Percentiles rank a stretch among this genome's conserved stretches.
Evolutionary conservation across 164 flowering plant genomes (phyloP).

Genomic region (Platanus orientalis): DNA sequence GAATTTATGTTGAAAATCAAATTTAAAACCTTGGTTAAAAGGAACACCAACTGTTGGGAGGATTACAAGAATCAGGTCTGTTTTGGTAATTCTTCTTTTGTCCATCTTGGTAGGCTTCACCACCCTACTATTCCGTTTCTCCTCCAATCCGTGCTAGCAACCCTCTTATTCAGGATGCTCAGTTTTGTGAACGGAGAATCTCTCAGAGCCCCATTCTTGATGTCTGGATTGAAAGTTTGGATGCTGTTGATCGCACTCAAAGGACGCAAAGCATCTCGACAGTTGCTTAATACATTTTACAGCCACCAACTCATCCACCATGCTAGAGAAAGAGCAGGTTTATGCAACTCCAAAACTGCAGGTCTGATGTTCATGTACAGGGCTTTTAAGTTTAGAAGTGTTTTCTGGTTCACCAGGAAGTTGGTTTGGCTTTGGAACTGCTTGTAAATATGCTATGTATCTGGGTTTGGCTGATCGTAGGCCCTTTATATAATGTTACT

Average conservation of each 20-base stretch:
- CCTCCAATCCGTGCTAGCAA: conserved; percentile 25
- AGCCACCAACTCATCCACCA: not conserved
- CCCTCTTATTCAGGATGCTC: conserved; percentile 22
- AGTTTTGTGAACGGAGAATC: conserved; percentile 17
- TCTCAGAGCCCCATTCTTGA: conserved; percentile 9
- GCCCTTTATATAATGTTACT: not conserved
- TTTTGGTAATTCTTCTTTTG: not conserved
- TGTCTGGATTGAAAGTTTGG: conserved; percentile 6
- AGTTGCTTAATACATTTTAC: conserved; percentile 16
- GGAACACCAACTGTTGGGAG: not conserved
- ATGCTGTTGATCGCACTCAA: conserved; percentile 4
- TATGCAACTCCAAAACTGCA: not conserved
- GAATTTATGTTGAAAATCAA: too few relatives aligned
- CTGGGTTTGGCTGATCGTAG: not conserved
- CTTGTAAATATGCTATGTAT: conserved; percentile 4
- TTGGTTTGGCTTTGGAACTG: conserved; percentile 1
- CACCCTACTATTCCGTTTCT: conserved; percentile 21
- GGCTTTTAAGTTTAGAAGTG: conserved; percentile 5
- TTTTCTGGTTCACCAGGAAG: not conserved
- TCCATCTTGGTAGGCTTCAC: conserved; percentile 20
- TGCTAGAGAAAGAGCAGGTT: not conserved
- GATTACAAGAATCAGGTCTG: too few relatives aligned
- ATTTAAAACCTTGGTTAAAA: too few relatives aligned
- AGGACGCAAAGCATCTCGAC: conserved; percentile 16
- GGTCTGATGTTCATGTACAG: conserved; percentile 7